These are phyloP conservation scores for Arthrobotrys megalospora DNA, from an alignment of 2,329 filamentous ascomycete genomes.

Conservation along the genomic window DNA sequence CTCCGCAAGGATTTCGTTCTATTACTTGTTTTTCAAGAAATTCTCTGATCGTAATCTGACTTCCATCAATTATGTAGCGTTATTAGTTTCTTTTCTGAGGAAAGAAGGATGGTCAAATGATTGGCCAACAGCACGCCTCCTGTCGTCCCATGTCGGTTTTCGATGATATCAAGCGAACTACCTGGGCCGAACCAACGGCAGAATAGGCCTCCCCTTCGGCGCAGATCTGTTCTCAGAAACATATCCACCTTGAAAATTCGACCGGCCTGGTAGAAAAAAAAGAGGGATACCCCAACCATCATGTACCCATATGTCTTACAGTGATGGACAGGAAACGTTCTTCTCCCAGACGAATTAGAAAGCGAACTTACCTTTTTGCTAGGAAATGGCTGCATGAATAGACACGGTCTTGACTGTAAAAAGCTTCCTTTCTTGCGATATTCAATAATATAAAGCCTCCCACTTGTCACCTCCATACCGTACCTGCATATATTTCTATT, in stretches of 20 bases:
- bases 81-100: slow-evolving; percentile 46
- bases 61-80: neutral
- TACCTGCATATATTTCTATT: slow-evolving; percentile 5
- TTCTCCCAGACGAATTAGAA: slow-evolving; percentile 23
- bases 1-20: slow-evolving; percentile 21
- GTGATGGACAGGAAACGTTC: slow-evolving; percentile 6
- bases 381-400: slow-evolving; percentile 29
- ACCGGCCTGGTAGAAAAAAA: slow-evolving; percentile 12
- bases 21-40: slow-evolving; percentile 15
- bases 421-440: neutral
- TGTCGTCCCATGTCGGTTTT: slow-evolving; percentile 44
- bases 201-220: slow-evolving; percentile 11
- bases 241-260: neutral
- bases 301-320: slow-evolving; percentile 46
- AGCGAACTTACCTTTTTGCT: neutral
- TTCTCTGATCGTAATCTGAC: neutral
- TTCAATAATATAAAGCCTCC: slow-evolving; percentile 35
- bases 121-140: slow-evolving; percentile 31
- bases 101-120: slow-evolving; percentile 36
- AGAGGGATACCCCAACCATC: slow-evolving; percentile 12
- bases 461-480: slow-evolving; percentile 5
- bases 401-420: slow-evolving; percentile 3
- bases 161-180: neutral
- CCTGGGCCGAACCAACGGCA: slow-evolving; percentile 10
- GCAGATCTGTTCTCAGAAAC: slow-evolving; percentile 34